Percentiles rank a stretch among this genome's conserved stretches.
These are phyloP conservation scores for Candida tropicalis DNA, from an alignment of 1,139 yeast species.

Conservation along the genomic window DNA sequence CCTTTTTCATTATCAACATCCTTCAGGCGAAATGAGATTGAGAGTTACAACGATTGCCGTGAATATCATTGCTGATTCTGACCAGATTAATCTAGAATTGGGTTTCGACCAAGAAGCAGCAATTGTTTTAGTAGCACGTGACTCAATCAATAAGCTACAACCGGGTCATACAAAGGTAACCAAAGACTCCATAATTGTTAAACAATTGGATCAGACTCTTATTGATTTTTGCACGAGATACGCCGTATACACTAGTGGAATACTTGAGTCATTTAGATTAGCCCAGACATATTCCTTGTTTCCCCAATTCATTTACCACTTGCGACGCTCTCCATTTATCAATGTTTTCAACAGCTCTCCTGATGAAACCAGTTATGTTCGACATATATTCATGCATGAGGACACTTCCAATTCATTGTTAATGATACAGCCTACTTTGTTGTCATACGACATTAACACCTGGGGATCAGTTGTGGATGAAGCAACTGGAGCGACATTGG, in stretches of 20 bases:
- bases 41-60: conserved; percentile 56
- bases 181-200: conserved; percentile 50
- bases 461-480: conserved; percentile 47
- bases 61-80: conserved; percentile 44
- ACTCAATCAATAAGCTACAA: conserved; percentile 50
- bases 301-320: conserved; percentile 75
- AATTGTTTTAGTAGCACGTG: conserved; percentile 59
- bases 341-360: conserved; percentile 79
- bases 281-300: conserved; percentile 76
- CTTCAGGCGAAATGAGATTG: conserved; percentile 46
- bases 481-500: conserved; percentile 30
- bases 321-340: conserved; percentile 69
- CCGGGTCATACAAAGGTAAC: conserved; percentile 18
- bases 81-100: conserved; percentile 37
- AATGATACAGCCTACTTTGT: conserved; percentile 77
- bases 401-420: conserved; percentile 66
- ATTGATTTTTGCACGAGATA: conserved; percentile 84
- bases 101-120: conserved; percentile 76
- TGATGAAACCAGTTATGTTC: conserved; percentile 71
- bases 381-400: conserved; percentile 69
- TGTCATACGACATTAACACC: conserved; percentile 62
- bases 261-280: conserved; percentile 73
- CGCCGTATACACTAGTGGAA: conserved; percentile 84
- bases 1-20: conserved; percentile 73
- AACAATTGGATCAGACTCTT: conserved; percentile 85